A percentile compares a stretch with the other conserved stretches of the same genome.
Conservation (phyloP, 192 early-diverging fungal genomes). For the Kappamyces sp. region DNA sequence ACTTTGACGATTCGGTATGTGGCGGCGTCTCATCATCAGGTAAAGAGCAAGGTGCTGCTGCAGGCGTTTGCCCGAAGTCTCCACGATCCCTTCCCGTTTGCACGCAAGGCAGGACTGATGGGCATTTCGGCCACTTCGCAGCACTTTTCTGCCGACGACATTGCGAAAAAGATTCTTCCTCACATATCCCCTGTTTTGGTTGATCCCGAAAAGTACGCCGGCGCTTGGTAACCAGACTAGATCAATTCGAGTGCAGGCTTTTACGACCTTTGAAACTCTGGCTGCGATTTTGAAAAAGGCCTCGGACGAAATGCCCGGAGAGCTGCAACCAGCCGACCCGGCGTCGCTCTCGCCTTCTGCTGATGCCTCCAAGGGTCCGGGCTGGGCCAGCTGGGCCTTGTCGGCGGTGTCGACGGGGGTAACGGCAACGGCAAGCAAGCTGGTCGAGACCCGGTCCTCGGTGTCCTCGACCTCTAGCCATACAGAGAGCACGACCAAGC, state of each 20-base stretch:
- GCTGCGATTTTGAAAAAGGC: constrained; percentile 61
- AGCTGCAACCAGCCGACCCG: constrained; percentile 18
- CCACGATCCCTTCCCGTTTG: constrained; percentile 83
- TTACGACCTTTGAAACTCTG: constrained; percentile 67
- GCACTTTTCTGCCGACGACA: constrained; percentile 62
- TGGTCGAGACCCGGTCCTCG: background rate
- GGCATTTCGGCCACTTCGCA: constrained; percentile 64
- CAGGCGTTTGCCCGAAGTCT: constrained; percentile 78
- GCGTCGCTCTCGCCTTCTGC: constrained; percentile 12
- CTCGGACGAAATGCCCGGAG: constrained; percentile 55
- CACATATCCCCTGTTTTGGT: constrained; percentile 59
- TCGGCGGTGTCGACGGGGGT: constrained; percentile 42
- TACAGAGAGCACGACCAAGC: background rate
- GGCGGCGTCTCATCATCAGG: constrained; percentile 32
- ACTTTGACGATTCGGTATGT: constrained; percentile 67
- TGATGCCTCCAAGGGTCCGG: constrained; percentile 25
- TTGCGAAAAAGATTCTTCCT: constrained; percentile 71
- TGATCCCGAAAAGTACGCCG: constrained; percentile 68
- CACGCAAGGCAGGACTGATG: constrained; percentile 78
- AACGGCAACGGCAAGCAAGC: constrained; percentile 8
- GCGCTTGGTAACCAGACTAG: constrained; percentile 22
- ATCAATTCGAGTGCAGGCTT: constrained; percentile 75
- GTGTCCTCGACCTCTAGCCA: background rate
- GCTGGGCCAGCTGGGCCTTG: constrained; percentile 87
- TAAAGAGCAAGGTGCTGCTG: constrained; percentile 71